Base-by-base conservation (phyloP, 139 green algal species). In the Ettlia oleoabundans region DNA sequence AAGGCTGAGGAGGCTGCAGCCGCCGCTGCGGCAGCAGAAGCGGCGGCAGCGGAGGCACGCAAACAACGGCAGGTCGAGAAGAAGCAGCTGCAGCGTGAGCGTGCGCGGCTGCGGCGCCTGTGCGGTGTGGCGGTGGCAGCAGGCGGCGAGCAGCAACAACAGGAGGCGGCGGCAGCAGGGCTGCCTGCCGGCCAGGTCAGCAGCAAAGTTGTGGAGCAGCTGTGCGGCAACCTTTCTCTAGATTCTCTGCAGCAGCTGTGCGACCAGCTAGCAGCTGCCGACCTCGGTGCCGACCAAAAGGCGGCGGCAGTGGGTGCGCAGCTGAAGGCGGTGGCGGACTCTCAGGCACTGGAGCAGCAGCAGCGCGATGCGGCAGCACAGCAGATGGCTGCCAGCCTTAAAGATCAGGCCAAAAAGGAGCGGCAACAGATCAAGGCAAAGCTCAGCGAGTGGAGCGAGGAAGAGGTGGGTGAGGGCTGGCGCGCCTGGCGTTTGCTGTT, bases 31-130 rank as follows among this genome's bases (percentile, higher is more conserved):
- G 82, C 80, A 8, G 85, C 83, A 47, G 85, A 82, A 33, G 80
- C 84, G 41, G 85, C 81, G 30, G 85, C 84, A 15, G 85, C 82
- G 30, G 88, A 85, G 47, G 89, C 89, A 3, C 93, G 92, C 70
- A 94, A 94, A 82, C 63, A 86, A 32, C 85, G 92, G 5, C 94
- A 98, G 69, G 86, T 83, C 43, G 94, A 96, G 64, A 97, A 98
- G 90, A 94, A 94, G 89, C 80, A 85, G 37, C 66, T 94, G 64
- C 94, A 98, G 89, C 94, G 94, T 86, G 89, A 98, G 88, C 89
- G 96, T 21, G 84, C 91, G 67, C 82, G 87, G 43, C 86, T 98
- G 78, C 79, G 95, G 21, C 70, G 73, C 28, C 70, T 90, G 32
- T 83, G 43, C 47, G 66, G 52, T 18, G 32, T 33, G 19, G 28